A percentile compares a stretch with the other conserved stretches of the same genome.
Evolutionary conservation across 2,329 filamentous ascomycete genomes (phyloP).

Genomic region (Verticillium nubilum): DNA sequence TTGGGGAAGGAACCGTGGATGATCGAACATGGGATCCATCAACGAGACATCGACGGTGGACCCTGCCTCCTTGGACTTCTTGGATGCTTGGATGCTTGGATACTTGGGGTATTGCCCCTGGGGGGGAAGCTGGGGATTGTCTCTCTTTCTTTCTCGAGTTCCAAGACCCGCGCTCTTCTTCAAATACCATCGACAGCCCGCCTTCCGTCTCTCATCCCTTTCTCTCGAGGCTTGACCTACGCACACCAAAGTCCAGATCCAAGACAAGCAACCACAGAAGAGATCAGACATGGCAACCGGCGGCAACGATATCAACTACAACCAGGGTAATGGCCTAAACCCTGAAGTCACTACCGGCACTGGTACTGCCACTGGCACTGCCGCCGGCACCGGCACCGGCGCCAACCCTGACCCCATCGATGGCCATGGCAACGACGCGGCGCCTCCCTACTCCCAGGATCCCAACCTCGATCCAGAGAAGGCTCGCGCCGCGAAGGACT

Average conservation of each 20-base stretch:
- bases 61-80: not conserved
- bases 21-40: not conserved
- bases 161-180: not conserved
- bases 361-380: no score
- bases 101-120: not conserved
- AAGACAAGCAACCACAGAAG: not conserved
- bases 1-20: not conserved
- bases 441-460: not conserved
- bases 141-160: not conserved
- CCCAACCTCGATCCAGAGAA: slow-evolving; percentile 1
- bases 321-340: not conserved
- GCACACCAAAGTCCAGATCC: not conserved
- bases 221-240: not conserved
- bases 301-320: not conserved
- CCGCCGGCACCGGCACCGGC: no score
- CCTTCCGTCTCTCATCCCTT: not conserved
- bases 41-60: not conserved
- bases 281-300: not conserved
- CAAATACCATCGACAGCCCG: not conserved
- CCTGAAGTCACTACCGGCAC: not conserved
- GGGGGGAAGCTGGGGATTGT: not conserved
- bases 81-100: not conserved
- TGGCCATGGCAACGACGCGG: not conserved
- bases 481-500: slow-evolving; percentile 9
- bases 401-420: not conserved